Evolutionary conservation across 164 flowering plant genomes (phyloP), one percentile per base, ranked within the genome.

Genomic region (Nymphaea thermarum): DNA sequence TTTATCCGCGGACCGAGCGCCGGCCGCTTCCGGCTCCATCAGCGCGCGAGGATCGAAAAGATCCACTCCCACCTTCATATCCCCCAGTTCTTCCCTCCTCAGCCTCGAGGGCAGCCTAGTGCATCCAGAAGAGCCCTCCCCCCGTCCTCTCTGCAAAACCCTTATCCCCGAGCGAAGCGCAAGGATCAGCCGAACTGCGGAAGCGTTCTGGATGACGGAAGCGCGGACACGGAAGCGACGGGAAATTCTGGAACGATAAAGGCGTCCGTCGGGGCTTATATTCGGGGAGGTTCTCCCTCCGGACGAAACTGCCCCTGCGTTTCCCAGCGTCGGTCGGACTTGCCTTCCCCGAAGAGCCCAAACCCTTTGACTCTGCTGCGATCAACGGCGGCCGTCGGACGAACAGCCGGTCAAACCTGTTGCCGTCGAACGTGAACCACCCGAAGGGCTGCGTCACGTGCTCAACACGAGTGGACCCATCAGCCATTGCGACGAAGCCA

Each of bases 21-120:
- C 60, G 45, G 16, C 5, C 43, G 59, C 72, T 51, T 82, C 82
- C 2, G 92, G 77, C 2, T 89, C 92, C 91, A 89, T 87, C 42
- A 77, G 76, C 17, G 84, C 67, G 47, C 77, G 61, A 53, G 84
- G 87, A 72, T 89, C 90, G 65, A 88, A 82, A 12, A 87, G 83
- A 81, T 88, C 93, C 63, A 80, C 67, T 14, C 70, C 62, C 55
- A 70, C 67, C 70, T 36, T 64, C 44, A 64, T 64, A 8, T 51
- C 53, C 70, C 16, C 44, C 62, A 51, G 36, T n/a, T 41, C 68
- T 44, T 61, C 43, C 4, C 42, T n/a, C 43, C 44, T 45, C 59
- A 51, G 18, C 15, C 68, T 41, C 36, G 36, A 25, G 36, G 36
- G 36, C 36, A 42, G 25, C 41, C 66, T 41, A 17, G 4, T 44